Evolutionary conservation across 495 filamentous ascomycete genomes (phyloP), one percentile per base, ranked within the genome.

Genomic region (Cercophora newfieldiana): DNA sequence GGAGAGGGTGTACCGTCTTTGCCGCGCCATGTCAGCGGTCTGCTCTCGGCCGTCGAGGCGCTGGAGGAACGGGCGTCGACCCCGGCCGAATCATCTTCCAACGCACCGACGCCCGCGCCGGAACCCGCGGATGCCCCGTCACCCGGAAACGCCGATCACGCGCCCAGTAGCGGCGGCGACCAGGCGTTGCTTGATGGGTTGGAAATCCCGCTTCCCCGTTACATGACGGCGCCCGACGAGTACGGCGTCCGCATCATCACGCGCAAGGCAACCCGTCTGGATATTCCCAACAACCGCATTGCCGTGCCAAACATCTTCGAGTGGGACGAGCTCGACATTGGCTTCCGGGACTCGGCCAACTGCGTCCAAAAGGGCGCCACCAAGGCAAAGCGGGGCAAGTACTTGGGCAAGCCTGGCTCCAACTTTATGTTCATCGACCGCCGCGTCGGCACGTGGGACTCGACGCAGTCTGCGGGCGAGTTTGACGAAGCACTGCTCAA

Each of bases 301-400:
- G 77, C 82, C 66, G 68, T 78, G 12, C 78, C 79, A 26, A 74
- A 67, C 26, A 12, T 69, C 0, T 80, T 79, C 56, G 69, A 76
- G 26, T 83, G 70, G 29, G 74, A 75, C 24, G 72, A 78, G 16
- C 50, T 75, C 4, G 79, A 83, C 62, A 83, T 83, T 47, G 81
- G 81, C n/a, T 81, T 83, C 63, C 81, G 81, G 5, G 81, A 82
- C 51, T 82, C 81, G 14, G 74, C 79, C 61, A 83, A 83, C 64
- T 76, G 75, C 60, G 72, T 74, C 54, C 71, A 72, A 30, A 79
- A 78, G 67, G 74, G 75, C 31, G 75, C 77, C 48, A 81, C 72
- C 51, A 75, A 72, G 63, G 72, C 72, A 2, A 71, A 71, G 25
- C 73, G 80, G 48, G 80, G 80, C 59, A 76, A 69, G 62, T 81